A percentile compares a stretch with the other conserved stretches of the same genome.
Conservation (phyloP, 306 rosid genomes). For the Quercus wislizeni region DNA sequence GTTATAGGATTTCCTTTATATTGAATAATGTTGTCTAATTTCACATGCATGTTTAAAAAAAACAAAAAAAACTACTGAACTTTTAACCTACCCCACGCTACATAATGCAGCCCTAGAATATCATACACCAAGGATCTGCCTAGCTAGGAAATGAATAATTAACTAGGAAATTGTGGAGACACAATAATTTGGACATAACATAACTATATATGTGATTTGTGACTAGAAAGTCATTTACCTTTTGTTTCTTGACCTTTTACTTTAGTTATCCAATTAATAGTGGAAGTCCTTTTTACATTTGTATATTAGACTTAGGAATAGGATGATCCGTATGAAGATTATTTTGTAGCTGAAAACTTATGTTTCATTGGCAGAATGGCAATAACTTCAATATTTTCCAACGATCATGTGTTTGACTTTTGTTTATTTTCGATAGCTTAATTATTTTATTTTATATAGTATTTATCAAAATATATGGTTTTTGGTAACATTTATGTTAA, state of each 20-base stretch:
- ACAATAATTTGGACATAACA: not conserved
- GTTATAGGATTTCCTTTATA: not conserved
- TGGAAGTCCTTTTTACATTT: too few relatives aligned
- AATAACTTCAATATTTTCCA: not conserved
- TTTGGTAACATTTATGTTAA: too few relatives aligned
- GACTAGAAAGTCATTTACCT: conserved; percentile 11
- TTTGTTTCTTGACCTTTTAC: not conserved
- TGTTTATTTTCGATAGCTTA: too few relatives aligned
- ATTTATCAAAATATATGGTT: too few relatives aligned
- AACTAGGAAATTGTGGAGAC: not conserved
- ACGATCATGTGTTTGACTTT: too few relatives aligned
- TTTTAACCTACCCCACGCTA: conserved; percentile 20
- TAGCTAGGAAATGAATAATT: not conserved
- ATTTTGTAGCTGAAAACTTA: not conserved
- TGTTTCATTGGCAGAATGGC: not conserved
- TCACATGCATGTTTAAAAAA: not conserved
- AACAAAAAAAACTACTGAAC: not conserved
- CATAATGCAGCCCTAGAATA: conserved; percentile 14
- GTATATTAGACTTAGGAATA: not conserved
- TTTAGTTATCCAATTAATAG: too few relatives aligned
- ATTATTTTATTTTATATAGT: too few relatives aligned
- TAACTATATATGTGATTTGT: not conserved
- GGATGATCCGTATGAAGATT: not conserved
- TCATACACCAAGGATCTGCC: conserved; percentile 12
- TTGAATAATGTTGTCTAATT: not conserved